These are phyloP conservation scores for Clonostachys rhizophaga DNA, from an alignment of 2,329 filamentous ascomycete genomes.

Conservation along the genomic window DNA sequence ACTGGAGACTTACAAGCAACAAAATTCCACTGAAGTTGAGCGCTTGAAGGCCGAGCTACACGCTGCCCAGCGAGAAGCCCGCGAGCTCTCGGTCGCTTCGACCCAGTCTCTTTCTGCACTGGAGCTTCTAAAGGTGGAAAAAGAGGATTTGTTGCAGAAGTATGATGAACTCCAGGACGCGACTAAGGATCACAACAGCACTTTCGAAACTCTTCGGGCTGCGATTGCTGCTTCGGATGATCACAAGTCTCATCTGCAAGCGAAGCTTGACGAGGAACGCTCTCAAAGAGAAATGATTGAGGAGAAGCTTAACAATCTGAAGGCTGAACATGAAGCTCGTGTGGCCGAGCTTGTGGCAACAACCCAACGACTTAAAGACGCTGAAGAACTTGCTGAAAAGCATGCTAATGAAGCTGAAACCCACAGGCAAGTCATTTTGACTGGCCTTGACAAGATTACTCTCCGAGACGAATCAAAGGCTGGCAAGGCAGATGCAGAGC, in stretches of 20 bases:
- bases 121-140: slow-evolving; percentile 79
- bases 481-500: slow-evolving; percentile 53
- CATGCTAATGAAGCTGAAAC: slow-evolving; percentile 83
- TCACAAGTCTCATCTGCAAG: slow-evolving; percentile 72
- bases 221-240: slow-evolving; percentile 77
- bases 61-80: slow-evolving; percentile 67
- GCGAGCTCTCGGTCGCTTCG: slow-evolving; percentile 75
- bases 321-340: slow-evolving; percentile 76
- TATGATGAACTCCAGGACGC: slow-evolving; percentile 64
- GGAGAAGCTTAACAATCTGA: slow-evolving; percentile 69
- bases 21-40: slow-evolving; percentile 80
- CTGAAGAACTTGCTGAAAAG: slow-evolving; percentile 83
- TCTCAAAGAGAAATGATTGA: slow-evolving; percentile 71
- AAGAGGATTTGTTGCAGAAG: slow-evolving; percentile 67
- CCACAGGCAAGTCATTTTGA: slow-evolving; percentile 77
- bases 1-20: slow-evolving; percentile 78
- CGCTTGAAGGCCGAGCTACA: slow-evolving; percentile 82
- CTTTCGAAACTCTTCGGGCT: slow-evolving; percentile 70
- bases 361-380: slow-evolving; percentile 72
- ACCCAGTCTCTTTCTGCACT: slow-evolving; percentile 72
- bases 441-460: slow-evolving; percentile 73
- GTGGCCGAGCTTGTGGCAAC: slow-evolving; percentile 72
- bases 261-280: slow-evolving; percentile 79
- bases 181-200: slow-evolving; percentile 63
- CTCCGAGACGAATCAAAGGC: slow-evolving; percentile 43